Evolutionary conservation across 1,284 basidiomycete genomes (phyloP).

Genomic region (Ganoderma meredithae): DNA sequence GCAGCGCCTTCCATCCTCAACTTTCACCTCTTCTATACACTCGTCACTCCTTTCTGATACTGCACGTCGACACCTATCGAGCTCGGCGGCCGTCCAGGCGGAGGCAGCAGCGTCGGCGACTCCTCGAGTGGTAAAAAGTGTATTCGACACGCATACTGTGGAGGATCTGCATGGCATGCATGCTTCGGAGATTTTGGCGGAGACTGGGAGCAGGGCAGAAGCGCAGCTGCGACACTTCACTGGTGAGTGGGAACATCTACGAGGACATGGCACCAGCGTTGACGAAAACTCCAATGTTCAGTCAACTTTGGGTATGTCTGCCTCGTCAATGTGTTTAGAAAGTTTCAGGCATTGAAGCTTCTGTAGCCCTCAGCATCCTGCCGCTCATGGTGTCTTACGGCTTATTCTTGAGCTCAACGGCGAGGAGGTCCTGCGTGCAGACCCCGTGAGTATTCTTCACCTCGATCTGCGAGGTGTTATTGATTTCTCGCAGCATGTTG

Average conservation of each 20-base stretch:
- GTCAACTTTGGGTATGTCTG: constrained; percentile 88
- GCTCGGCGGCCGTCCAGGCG: constrained; percentile 35
- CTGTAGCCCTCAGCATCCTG: constrained; percentile 92
- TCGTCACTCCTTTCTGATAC: constrained; percentile 25
- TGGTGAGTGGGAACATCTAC: constrained; percentile 56
- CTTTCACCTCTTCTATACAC: constrained; percentile 36
- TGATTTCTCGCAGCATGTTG: constrained; percentile 78
- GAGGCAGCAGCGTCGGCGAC: constrained; percentile 38
- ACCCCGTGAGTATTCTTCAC: constrained; percentile 69
- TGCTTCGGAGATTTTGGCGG: constrained; percentile 80
- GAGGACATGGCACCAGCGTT: neutral
- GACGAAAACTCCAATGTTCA: constrained; percentile 40
- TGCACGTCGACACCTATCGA: constrained; percentile 36
- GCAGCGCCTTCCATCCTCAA: constrained; percentile 33
- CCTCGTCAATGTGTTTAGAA: neutral
- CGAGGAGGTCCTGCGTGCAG: constrained; percentile 91
- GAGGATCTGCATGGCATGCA: constrained; percentile 83
- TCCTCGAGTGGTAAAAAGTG: constrained; percentile 49
- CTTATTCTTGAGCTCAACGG: constrained; percentile 98
- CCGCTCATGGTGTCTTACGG: constrained; percentile 97
- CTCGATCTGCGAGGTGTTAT: constrained; percentile 3
- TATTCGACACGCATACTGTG: constrained; percentile 74
- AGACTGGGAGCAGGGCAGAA: constrained; percentile 77
- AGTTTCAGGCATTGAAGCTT: constrained; percentile 6
- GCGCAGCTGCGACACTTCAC: constrained; percentile 93